These are phyloP conservation scores for Beauveria caledonica DNA, from an alignment of 2,329 filamentous ascomycete species.

Conservation along the genomic window DNA sequence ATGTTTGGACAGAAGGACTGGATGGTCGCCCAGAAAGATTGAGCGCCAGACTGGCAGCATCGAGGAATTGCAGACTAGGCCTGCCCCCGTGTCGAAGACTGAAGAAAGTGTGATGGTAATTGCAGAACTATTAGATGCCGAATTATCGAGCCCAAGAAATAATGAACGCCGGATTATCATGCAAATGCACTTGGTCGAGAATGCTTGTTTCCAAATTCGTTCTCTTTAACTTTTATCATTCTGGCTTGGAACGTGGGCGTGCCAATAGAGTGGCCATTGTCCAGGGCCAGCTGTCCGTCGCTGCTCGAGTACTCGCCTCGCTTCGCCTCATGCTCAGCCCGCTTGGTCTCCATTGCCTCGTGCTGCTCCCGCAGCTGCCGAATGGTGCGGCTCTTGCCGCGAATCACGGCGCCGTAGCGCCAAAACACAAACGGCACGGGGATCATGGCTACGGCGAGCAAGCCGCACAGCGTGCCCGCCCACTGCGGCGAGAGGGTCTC, in stretches of 20 bases:
- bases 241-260: neutral
- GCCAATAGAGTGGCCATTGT: neutral
- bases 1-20: too few relatives aligned
- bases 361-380: conserved; percentile 37
- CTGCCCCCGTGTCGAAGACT: neutral
- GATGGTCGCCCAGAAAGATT: neutral
- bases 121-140: neutral
- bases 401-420: conserved; percentile 45
- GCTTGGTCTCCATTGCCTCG: conserved; percentile 26
- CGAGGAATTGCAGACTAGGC: neutral
- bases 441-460: conserved; percentile 65
- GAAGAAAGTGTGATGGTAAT: neutral
- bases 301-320: conserved; percentile 12
- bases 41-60: neutral
- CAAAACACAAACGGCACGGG: conserved; percentile 79
- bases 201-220: neutral
- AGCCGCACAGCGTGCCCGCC: conserved; percentile 67
- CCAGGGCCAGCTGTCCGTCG: neutral
- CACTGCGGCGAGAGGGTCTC: conserved; percentile 61
- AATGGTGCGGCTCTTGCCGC: conserved; percentile 42
- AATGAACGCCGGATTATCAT: neutral
- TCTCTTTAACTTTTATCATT: neutral
- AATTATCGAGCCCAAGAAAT: neutral
- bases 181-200: neutral
- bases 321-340: conserved; percentile 23